Conservation (phyloP, 1,284 basidiomycete species). For the Sporisorium graminicola region DNA sequence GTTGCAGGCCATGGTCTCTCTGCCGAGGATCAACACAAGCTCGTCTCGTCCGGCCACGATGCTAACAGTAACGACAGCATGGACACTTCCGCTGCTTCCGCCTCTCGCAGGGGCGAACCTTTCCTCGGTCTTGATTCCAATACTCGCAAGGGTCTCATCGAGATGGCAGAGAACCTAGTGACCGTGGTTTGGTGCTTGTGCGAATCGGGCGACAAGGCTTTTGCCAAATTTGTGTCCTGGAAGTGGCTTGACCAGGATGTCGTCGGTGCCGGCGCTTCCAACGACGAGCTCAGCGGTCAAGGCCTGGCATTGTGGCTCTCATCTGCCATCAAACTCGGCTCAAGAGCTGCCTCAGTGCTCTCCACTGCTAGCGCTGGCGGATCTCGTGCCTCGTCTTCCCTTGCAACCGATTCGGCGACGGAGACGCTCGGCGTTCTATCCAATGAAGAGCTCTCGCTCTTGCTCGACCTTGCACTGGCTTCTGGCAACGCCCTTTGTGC, state of each 20-base stretch:
- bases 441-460: conserved; percentile 48
- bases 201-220: conserved; percentile 56
- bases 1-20: conserved; percentile 37
- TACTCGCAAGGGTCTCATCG: conserved; percentile 52
- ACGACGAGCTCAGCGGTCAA: conserved; percentile 40
- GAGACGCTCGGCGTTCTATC: conserved; percentile 28
- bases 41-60: conserved; percentile 14
- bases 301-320: conserved; percentile 53
- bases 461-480: conserved; percentile 47
- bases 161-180: conserved; percentile 58
- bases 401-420: background rate
- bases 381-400: conserved; percentile 22
- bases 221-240: conserved; percentile 46
- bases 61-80: conserved; percentile 9
- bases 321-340: conserved; percentile 46
- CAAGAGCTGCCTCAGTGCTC: conserved; percentile 33
- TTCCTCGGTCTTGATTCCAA: conserved; percentile 47
- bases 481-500: conserved; percentile 55
- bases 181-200: conserved; percentile 53
- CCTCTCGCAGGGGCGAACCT: conserved; percentile 21
- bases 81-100: conserved; percentile 7
- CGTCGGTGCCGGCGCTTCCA: conserved; percentile 15
- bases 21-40: conserved; percentile 29
- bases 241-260: conserved; percentile 48
- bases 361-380: conserved; percentile 31